Evolutionary conservation across 345 rosid species (phyloP).

Genomic region (Eucalyptus tenuipes): DNA sequence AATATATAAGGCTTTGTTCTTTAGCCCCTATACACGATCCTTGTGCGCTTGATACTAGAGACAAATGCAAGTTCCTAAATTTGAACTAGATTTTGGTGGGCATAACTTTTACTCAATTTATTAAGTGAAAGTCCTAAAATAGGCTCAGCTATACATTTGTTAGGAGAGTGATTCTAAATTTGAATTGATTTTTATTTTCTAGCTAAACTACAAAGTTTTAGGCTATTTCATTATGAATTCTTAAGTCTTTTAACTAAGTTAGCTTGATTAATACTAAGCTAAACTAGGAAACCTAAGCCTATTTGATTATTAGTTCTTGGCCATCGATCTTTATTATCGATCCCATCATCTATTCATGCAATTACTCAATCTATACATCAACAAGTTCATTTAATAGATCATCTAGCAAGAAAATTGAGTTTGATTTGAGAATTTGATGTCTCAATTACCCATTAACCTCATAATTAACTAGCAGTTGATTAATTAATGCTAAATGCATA

Average conservation of each 20-base stretch:
- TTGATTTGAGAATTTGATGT: no score
- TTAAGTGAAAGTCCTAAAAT: neutral
- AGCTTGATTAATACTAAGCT: neutral
- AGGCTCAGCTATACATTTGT: no score
- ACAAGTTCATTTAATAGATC: no score
- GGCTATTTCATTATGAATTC: neutral
- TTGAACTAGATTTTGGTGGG: no score
- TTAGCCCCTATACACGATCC: neutral
- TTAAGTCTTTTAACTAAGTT: neutral
- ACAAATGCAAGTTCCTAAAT: neutral
- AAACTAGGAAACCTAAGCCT: neutral
- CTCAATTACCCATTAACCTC: no score
- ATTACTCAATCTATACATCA: neutral
- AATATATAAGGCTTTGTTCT: no score
- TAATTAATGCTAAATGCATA: no score
- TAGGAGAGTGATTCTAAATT: neutral
- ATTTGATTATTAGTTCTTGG: neutral
- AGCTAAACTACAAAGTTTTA: no score
- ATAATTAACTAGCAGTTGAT: no score
- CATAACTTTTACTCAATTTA: neutral
- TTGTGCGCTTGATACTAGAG: fast-evolving
- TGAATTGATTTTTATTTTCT: no score
- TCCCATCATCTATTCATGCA: neutral
- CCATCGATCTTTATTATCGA: neutral
- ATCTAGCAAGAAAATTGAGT: no score